Evolutionary conservation across 352 stramenopile genomes (phyloP).

Genomic region (Globisporangium irregulare): DNA sequence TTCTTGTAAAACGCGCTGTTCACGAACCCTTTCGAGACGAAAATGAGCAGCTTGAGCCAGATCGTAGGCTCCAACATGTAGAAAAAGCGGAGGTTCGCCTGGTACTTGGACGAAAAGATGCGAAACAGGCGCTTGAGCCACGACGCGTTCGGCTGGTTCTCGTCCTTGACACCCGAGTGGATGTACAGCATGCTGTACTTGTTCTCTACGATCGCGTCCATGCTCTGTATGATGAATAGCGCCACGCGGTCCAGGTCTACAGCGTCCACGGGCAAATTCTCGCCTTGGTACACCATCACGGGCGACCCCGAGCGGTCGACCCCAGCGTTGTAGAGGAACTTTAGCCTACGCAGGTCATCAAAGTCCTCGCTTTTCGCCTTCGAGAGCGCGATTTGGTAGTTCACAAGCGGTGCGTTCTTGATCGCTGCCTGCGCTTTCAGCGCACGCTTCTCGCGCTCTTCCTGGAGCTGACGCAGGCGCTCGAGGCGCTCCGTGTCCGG

Average conservation of each 20-base stretch:
- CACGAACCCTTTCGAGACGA: conserved; percentile 66
- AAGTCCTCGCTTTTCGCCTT: conserved; percentile 54
- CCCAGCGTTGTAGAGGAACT: conserved; percentile 67
- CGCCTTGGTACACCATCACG: conserved; percentile 69
- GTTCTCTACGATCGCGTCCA: conserved; percentile 56
- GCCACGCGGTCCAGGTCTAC: conserved; percentile 69
- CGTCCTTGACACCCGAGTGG: conserved; percentile 37
- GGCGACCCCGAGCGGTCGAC: conserved; percentile 64
- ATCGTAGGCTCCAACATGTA: conserved; percentile 77
- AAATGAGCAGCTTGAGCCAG: conserved; percentile 71
- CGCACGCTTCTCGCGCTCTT: conserved; percentile 27
- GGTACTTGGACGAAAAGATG: conserved; percentile 51
- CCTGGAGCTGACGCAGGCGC: conserved; percentile 32
- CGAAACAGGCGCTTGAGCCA: conserved; percentile 75
- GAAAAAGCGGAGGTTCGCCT: conserved; percentile 68
- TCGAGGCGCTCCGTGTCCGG: conserved; percentile 56
- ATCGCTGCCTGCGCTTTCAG: conserved; percentile 8
- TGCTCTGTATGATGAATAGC: conserved; percentile 65
- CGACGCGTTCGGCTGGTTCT: conserved; percentile 50
- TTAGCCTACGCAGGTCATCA: conserved; percentile 42
- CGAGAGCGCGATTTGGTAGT: conserved; percentile 43
- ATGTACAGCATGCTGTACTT: conserved; percentile 74
- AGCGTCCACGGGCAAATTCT: conserved; percentile 38
- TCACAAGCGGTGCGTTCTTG: conserved; percentile 19
- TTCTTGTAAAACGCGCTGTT: conserved; percentile 68